Evolutionary conservation across 768 basidiomycete species (phyloP), one percentile per base, ranked within the genome.

Genomic region (Imleria badia): DNA sequence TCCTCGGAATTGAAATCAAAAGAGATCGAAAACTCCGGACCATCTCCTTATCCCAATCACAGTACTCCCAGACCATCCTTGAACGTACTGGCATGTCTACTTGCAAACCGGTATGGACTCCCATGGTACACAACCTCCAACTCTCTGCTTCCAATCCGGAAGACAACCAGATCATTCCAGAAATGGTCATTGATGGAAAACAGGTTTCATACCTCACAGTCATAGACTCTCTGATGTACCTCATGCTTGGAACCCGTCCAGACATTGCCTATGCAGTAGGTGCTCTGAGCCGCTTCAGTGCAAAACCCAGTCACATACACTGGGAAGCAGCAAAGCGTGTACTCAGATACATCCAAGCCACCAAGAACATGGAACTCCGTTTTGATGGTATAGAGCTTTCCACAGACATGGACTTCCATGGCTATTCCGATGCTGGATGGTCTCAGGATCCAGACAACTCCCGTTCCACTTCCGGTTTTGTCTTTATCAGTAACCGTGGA

Each of bases 1-100:
- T 76, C 3, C 62, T 76, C 5, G 70, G 74, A 5, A 57, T 76
- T 23, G 48, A 70, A 38, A 59, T 77, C 51, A 46, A 44, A 5
- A 39, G 68, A 6, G 58, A 77, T 41, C 43, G 44, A 3, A 40
- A 51, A 14, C 41, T 49, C 2, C 49, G 56, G 0, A 71, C 66
- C 11, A 63, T 76, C 45, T 55, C 66, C 17, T 41, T 76, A 0
- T 66, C 62, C 12, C 75, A 72, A 48, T 39, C 34, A 7, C 34
- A 55, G 9, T 71, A 64, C 31, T 41, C 59, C 23, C 8, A 43
- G 1, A 56, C 40, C 1, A 34, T 64, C 14, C 54, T 68, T 0
- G 36, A 64, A 19, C 35, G 48, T 5, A 64, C 50, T 7, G 40
- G 56, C 3, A 63, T 50, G 39, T 31, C 30, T 6, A 17, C 4